Evolutionary conservation across 192 early-diverging fungal genomes (phyloP).

Genomic region (Coemansia umbellata): DNA sequence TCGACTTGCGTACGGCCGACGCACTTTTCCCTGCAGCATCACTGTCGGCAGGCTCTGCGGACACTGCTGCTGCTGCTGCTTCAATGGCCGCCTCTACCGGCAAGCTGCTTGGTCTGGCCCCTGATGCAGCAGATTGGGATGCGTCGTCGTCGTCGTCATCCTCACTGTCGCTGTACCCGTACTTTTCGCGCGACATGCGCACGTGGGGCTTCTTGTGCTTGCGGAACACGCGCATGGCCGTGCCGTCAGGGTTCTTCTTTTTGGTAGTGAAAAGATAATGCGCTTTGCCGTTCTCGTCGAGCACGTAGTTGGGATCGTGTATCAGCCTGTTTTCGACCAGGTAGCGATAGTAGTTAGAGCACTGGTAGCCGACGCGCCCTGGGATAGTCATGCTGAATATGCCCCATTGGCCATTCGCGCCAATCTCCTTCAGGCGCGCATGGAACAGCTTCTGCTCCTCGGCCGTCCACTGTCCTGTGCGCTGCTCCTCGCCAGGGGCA

Average conservation of each 20-base stretch:
- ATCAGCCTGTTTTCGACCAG: conserved; percentile 85
- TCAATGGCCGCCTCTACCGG: conserved; percentile 10
- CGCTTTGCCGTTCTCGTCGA: conserved; percentile 86
- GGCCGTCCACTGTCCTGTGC: conserved; percentile 85
- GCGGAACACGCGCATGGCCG: conserved; percentile 74
- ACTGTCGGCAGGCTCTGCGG: conserved; percentile 22
- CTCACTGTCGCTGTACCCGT: conserved; percentile 53
- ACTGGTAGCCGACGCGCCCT: conserved; percentile 96
- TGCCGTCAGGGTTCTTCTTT: conserved; percentile 73
- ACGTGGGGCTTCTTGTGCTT: conserved; percentile 68
- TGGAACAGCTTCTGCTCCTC: conserved; percentile 87
- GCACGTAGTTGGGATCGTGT: conserved; percentile 86
- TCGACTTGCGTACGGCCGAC: conserved; percentile 4
- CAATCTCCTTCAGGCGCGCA: conserved; percentile 76
- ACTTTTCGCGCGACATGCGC: conserved; percentile 55
- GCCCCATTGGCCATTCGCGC: conserved; percentile 96
- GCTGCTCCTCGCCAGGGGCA: conserved; percentile 91
- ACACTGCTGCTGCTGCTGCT: conserved; percentile 10
- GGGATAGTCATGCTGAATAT: conserved; percentile 94
- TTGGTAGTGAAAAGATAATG: conserved; percentile 86
- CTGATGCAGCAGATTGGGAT: conserved; percentile 22
- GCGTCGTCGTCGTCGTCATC: conserved; percentile 24
- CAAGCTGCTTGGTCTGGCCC: conserved; percentile 8
- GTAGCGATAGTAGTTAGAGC: conserved; percentile 94
- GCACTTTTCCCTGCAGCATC: not conserved